These are phyloP conservation scores for Solanum sejunctum DNA, from an alignment of 257 asterid species.

Conservation along the genomic window DNA sequence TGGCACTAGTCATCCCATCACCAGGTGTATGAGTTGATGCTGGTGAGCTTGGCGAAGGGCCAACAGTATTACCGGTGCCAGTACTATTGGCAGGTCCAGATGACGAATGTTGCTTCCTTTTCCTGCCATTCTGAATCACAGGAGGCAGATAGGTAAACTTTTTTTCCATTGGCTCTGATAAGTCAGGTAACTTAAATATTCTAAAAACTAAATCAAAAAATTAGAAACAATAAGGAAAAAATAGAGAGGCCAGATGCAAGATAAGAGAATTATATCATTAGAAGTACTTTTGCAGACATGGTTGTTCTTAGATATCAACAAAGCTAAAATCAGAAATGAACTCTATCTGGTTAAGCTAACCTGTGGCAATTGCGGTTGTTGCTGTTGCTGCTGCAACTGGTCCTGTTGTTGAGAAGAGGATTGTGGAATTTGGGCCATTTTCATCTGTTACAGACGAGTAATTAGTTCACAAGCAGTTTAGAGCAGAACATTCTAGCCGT, in stretches of 20 bases:
- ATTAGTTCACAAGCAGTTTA: neutral
- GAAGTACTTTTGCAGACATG: neutral
- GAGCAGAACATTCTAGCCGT: neutral
- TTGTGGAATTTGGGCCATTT: constrained; percentile 40
- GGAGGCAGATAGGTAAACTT: neutral
- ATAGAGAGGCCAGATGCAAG: neutral
- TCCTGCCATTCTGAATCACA: constrained; percentile 55
- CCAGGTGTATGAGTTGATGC: constrained; percentile 95
- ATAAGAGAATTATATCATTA: neutral
- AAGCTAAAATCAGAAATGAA: neutral
- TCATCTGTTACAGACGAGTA: constrained; percentile 21
- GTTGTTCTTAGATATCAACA: neutral
- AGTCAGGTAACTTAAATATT: neutral
- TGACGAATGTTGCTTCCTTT: constrained; percentile 85
- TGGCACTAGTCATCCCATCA: constrained; percentile 73
- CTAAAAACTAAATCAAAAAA: neutral
- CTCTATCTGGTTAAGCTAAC: constrained; percentile 1
- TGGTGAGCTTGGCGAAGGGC: constrained; percentile 80
- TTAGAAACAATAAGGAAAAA: neutral
- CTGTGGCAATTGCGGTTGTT: constrained; percentile 30
- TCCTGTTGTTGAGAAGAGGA: constrained; percentile 48
- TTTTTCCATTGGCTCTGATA: neutral
- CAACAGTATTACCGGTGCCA: constrained; percentile 69
- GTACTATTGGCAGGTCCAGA: constrained; percentile 88
- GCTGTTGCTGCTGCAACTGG: constrained; percentile 24